These are phyloP conservation scores for Tilletia horrida DNA, from an alignment of 1,284 basidiomycete genomes.

Conservation along the genomic window DNA sequence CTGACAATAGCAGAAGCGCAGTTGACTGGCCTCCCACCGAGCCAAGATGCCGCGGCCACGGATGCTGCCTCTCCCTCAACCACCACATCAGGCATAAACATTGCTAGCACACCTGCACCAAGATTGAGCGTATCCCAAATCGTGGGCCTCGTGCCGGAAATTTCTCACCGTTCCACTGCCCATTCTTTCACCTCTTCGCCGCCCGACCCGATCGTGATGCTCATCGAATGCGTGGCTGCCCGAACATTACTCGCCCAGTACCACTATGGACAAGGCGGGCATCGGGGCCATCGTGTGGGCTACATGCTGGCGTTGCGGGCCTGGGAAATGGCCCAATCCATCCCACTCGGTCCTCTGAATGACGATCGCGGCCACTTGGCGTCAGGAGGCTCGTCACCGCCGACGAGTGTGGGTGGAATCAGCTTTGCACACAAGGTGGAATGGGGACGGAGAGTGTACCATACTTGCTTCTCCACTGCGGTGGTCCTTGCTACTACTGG, in stretches of 20 bases:
- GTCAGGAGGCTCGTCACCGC: no score
- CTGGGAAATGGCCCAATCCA: conserved; percentile 38
- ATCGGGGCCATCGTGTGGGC: conserved; percentile 26
- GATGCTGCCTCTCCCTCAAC: no score
- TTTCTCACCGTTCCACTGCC: no score
- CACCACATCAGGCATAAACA: background rate
- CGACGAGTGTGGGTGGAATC: conserved; percentile 35
- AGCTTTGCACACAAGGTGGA: conserved; percentile 39
- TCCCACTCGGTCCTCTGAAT: no score
- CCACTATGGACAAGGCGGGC: conserved; percentile 38
- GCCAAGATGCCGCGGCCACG: no score
- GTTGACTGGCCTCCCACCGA: no score
- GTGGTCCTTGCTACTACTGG: conserved; percentile 44
- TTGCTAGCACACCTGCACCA: background rate
- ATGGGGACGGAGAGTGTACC: conserved; percentile 44
- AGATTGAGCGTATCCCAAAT: background rate
- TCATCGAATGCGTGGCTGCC: conserved; percentile 44
- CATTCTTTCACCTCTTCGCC: conserved; percentile 19
- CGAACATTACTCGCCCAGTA: conserved; percentile 42
- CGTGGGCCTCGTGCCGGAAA: conserved; percentile 10
- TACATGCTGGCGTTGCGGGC: conserved; percentile 41
- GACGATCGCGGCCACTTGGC: no score
- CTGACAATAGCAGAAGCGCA: conserved; percentile 30
- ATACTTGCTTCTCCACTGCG: conserved; percentile 39
- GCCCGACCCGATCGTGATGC: conserved; percentile 33